Base-by-base conservation (phyloP, 129 eudicot species). In the carrot (Daucus carota) region DNA sequence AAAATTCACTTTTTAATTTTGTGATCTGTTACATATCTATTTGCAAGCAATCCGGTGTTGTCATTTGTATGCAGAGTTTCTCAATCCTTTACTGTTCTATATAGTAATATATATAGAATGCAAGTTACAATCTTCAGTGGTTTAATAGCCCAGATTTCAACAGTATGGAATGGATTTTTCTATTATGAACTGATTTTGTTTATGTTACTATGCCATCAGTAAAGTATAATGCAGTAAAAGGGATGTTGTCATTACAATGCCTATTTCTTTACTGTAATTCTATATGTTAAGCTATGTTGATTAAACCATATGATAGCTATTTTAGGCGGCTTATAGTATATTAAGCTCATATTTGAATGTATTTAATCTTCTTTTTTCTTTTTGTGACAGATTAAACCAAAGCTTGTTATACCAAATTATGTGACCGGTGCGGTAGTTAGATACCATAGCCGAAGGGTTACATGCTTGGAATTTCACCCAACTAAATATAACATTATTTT, bases 391-490 rank as follows among this genome's bases (percentile, higher is more conserved):
- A 89, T 95, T 60, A 91, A 87, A 75, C 94, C 97, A 8, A 84
- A 83, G 77, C 77, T 78, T 82, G 87, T 87, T 81, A 88, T 95
- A 78, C 99, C 99, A 31, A 89, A 92, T 82, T 79, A 86, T 84
- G 96, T 95, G 80, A 80, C 74, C 69, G 86, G 96, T 82, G 99
- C 92, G 28, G 97, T 95, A 69, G 83, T 95, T 66, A 86, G 97
- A 88, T 95, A 95, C 73, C 99, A 95, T 80, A 91, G 97, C 80
- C 89, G 97, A 80, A 87, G 99, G 82, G 85, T 95, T 54, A 95
- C 99, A 41, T 95, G 99, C 79, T 81, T 95, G 81, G 99, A 95
- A 75, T 95, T 95, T 68, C 99, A 95, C 85, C 99, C 99, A 6
- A 91, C 96, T 62, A 85, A 77, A 54, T 86, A 85, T 74, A 91